These are phyloP conservation scores for Penicillium psychrofluorescens DNA, from an alignment of 495 filamentous ascomycete species.

Conservation along the genomic window DNA sequence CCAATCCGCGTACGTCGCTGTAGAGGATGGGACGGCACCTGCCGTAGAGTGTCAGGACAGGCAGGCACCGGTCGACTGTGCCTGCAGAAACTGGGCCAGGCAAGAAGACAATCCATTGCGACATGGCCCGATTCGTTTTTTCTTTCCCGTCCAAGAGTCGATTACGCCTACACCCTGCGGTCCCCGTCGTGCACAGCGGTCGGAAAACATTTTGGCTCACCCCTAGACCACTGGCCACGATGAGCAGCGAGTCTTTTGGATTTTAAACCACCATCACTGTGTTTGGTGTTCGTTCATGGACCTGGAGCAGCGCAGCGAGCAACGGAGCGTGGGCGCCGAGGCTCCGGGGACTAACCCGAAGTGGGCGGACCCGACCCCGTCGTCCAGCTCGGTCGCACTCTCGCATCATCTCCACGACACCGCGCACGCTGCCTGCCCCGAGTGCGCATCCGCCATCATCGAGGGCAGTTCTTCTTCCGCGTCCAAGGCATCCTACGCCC, in stretches of 20 bases:
- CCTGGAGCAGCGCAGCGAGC: background rate
- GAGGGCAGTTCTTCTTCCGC: slow-evolving; percentile 24
- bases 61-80: background rate
- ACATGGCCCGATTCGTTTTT: too few relatives aligned
- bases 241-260: too few relatives aligned
- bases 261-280: background rate
- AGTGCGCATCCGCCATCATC: slow-evolving; percentile 28
- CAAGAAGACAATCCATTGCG: too few relatives aligned
- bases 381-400: background rate
- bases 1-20: too few relatives aligned
- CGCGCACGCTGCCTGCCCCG: background rate
- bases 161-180: background rate
- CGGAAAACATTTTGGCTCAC: background rate
- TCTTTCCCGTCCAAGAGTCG: background rate
- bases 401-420: too few relatives aligned
- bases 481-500: slow-evolving; percentile 34
- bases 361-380: background rate
- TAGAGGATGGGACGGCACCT: too few relatives aligned
- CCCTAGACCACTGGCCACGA: too few relatives aligned
- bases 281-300: background rate
- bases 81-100: background rate
- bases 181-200: background rate
- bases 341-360: slow-evolving; percentile 15
- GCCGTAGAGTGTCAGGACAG: too few relatives aligned
- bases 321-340: slow-evolving; percentile 13